Evolutionary conservation across 2,329 filamentous ascomycete genomes (phyloP).

Genomic region (Xylariomycetidae sp.): DNA sequence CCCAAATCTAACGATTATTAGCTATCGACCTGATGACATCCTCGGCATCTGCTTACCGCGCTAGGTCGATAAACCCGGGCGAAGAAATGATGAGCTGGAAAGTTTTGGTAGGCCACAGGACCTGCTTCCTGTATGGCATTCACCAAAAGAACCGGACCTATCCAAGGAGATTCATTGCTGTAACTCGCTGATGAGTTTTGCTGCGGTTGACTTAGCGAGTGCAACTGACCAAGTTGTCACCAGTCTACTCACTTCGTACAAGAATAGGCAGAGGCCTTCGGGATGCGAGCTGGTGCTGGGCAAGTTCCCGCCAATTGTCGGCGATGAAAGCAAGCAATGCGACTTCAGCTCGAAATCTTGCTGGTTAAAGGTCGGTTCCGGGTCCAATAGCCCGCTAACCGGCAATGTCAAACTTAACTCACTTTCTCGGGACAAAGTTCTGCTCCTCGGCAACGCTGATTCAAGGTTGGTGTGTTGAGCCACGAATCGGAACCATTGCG

Average conservation of each 20-base stretch:
- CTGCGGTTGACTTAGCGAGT: slow-evolving; percentile 24
- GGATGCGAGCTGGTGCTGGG: slow-evolving; percentile 22
- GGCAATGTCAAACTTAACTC: slow-evolving; percentile 34
- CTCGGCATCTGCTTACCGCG: slow-evolving; percentile 44
- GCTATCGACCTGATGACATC: no score
- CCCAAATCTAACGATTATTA: slow-evolving; percentile 22
- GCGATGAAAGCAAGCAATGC: slow-evolving; percentile 43
- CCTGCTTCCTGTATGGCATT: slow-evolving; percentile 37
- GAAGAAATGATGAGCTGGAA: slow-evolving; percentile 56
- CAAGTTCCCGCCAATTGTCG: no score
- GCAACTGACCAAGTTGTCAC: not conserved
- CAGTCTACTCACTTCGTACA: slow-evolving; percentile 44
- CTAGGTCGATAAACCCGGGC: slow-evolving; percentile 49
- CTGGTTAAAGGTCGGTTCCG: slow-evolving; percentile 29
- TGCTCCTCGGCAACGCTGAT: slow-evolving; percentile 23
- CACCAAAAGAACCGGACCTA: slow-evolving; percentile 28
- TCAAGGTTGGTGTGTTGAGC: slow-evolving; percentile 41
- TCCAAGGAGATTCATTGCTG: slow-evolving; percentile 31
- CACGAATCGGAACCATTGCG: slow-evolving; percentile 37
- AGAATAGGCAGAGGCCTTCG: slow-evolving; percentile 44
- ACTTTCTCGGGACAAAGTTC: slow-evolving; percentile 13
- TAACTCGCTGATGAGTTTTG: slow-evolving; percentile 38
- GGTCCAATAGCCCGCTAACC: slow-evolving; percentile 33
- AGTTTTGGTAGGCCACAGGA: slow-evolving; percentile 41
- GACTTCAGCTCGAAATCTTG: slow-evolving; percentile 38